Conservation (phyloP, 768 basidiomycete species). For the Suillus placidus region DNA sequence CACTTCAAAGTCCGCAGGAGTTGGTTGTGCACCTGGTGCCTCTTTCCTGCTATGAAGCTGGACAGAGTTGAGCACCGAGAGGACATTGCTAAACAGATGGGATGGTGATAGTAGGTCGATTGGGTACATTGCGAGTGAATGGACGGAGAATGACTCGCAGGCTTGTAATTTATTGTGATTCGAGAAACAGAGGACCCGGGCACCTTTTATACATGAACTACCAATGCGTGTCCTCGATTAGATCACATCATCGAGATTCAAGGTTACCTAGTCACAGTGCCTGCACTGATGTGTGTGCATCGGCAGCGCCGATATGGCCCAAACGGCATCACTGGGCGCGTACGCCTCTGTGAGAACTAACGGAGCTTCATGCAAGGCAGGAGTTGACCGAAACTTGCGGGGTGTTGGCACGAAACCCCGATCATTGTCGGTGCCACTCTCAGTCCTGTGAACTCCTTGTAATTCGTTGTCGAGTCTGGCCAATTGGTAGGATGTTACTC, state of each 20-base stretch:
- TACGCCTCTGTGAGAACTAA: slow-evolving; percentile 10
- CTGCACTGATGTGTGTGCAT: slow-evolving; percentile 31
- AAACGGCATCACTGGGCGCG: slow-evolving; percentile 31
- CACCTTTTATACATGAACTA: slow-evolving; percentile 35
- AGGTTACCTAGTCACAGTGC: slow-evolving; percentile 37
- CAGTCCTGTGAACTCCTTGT: slow-evolving; percentile 24
- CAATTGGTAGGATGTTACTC: slow-evolving; percentile 19
- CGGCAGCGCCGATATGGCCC: slow-evolving; percentile 21
- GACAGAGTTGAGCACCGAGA: slow-evolving; percentile 50
- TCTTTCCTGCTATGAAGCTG: slow-evolving; percentile 36
- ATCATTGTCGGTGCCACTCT: slow-evolving; percentile 24
- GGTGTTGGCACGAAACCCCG: slow-evolving; percentile 16
- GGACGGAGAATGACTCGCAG: slow-evolving; percentile 10
- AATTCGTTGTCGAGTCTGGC: slow-evolving; percentile 14
- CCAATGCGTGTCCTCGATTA: slow-evolving; percentile 32
- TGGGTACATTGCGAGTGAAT: slow-evolving; percentile 27
- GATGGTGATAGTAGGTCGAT: slow-evolving; percentile 53
- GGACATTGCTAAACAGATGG: slow-evolving; percentile 49
- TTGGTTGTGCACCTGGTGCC: slow-evolving; percentile 34
- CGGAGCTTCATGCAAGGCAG: slow-evolving; percentile 8
- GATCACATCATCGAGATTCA: slow-evolving; percentile 34
- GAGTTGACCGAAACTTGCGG: slow-evolving; percentile 10
- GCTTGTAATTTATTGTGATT: slow-evolving; percentile 13
- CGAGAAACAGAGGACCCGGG: background rate
- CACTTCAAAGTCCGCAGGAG: slow-evolving; percentile 56